phyloP scores from a whole-genome alignment of 2,329 filamentous ascomycete species.

The Xylariaceae sp. region DNA sequence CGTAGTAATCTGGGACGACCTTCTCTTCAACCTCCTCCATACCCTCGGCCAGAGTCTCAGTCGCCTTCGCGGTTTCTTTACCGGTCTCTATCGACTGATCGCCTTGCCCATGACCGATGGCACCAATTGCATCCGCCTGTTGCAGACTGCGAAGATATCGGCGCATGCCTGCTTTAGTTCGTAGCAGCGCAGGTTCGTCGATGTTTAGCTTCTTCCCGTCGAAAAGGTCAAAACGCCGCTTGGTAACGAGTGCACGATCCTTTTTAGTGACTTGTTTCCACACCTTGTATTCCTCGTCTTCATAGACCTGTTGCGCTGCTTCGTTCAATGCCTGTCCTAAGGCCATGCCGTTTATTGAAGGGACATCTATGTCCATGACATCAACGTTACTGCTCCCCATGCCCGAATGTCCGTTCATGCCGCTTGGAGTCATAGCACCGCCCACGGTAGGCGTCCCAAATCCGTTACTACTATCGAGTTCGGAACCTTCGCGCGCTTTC shows the following conservation, averaged over 20 bases:
- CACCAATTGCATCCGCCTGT: constrained; percentile 54
- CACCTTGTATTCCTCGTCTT: constrained; percentile 93
- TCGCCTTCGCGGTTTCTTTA: constrained; percentile 46
- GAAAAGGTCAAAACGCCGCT: constrained; percentile 82
- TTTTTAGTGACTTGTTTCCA: constrained; percentile 99
- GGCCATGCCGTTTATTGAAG: constrained; percentile 62
- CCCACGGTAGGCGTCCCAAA: constrained; percentile 74
- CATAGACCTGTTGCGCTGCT: constrained; percentile 69
- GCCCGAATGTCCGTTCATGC: constrained; percentile 61
- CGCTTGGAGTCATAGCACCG: constrained; percentile 74
- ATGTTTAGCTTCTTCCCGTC: constrained; percentile 76
- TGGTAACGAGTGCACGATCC: constrained; percentile 79
- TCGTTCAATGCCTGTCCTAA: constrained; percentile 61
- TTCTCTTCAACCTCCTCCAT: constrained; percentile 85
- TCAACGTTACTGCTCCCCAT: constrained; percentile 75
- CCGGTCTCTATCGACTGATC: constrained; percentile 47
- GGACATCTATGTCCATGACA: constrained; percentile 80
- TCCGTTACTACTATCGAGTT: constrained; percentile 79
- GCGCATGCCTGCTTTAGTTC: constrained; percentile 84
- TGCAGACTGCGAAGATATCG: constrained; percentile 78
- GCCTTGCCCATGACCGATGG: constrained; percentile 35
- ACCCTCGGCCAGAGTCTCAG: constrained; percentile 86
- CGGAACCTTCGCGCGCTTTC: constrained; percentile 67
- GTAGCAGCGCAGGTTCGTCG: constrained; percentile 81
- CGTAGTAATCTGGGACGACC: constrained; percentile 91